Conservation (phyloP, 73 alveolate genomes). For the Loxodes magnus region DNA sequence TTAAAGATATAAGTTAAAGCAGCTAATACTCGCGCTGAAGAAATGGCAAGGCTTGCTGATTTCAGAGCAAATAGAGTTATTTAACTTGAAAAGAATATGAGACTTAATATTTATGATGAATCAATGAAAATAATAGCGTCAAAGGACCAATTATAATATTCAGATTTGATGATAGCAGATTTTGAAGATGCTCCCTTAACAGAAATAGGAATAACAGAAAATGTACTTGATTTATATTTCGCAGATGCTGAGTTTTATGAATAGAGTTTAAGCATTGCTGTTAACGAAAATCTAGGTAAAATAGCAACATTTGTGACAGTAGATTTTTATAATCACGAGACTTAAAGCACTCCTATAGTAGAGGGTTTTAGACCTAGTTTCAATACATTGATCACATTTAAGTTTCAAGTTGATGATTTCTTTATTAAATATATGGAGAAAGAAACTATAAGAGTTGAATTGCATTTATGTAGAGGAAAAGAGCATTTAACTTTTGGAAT, state of each 20-base stretch:
- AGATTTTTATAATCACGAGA: slow-evolving; percentile 90
- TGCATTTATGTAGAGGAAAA: slow-evolving; percentile 66
- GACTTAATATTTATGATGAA: slow-evolving; percentile 21
- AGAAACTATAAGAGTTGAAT: slow-evolving; percentile 54
- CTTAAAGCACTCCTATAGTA: slow-evolving; percentile 73
- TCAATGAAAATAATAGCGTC: slow-evolving; percentile 2
- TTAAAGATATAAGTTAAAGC: slow-evolving; percentile 54
- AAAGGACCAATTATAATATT: slow-evolving; percentile 11
- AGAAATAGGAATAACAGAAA: slow-evolving; percentile 16
- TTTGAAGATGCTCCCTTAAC: slow-evolving; percentile 20
- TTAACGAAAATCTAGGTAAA: slow-evolving; percentile 11
- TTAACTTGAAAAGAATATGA: slow-evolving; percentile 19
- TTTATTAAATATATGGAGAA: slow-evolving; percentile 65
- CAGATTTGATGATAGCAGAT: slow-evolving; percentile 22
- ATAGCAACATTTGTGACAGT: slow-evolving; percentile 69
- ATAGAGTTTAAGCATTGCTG: slow-evolving; percentile 10
- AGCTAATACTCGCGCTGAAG: slow-evolving; percentile 62
- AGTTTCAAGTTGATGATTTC: slow-evolving; percentile 67
- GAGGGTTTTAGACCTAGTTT: slow-evolving; percentile 77
- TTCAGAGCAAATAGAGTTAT: slow-evolving; percentile 47
- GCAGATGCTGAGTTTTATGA: slow-evolving; percentile 24
- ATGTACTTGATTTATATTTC: slow-evolving; percentile 28
- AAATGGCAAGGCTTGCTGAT: slow-evolving; percentile 73
- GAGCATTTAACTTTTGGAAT: slow-evolving; percentile 47
- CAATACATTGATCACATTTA: slow-evolving; percentile 75